Evolutionary conservation across 345 rosid species (phyloP).

Genomic region (Eutrema heterophyllum): DNA sequence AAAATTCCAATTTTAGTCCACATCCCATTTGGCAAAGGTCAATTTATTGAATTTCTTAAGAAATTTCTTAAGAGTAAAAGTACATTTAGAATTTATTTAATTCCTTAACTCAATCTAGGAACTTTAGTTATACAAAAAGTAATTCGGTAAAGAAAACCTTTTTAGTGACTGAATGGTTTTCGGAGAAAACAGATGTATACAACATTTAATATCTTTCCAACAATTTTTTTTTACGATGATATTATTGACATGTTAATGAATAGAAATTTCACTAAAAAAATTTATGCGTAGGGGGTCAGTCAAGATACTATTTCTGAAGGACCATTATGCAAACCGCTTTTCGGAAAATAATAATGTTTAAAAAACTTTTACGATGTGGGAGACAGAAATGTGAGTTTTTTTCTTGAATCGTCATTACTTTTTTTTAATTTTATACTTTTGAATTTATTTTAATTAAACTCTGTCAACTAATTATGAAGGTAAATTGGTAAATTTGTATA

Average conservation of each 20-base stretch:
- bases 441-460: neutral
- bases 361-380: neutral
- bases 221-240: neutral
- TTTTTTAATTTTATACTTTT: too few species aligned
- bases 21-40: neutral
- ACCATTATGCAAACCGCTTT: neutral
- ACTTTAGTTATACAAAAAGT: neutral
- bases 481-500: neutral
- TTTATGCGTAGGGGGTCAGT: neutral
- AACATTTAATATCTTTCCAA: neutral
- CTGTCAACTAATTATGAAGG: neutral
- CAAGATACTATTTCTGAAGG: neutral
- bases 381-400: neutral
- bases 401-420: neutral
- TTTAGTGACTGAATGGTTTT: neutral
- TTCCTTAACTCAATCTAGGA: neutral
- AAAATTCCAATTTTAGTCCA: slow-evolving; percentile 3
- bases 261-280: neutral
- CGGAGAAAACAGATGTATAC: neutral
- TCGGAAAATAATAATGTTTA: neutral
- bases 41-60: too few species aligned
- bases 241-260: neutral
- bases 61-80: too few species aligned
- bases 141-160: neutral
- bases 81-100: neutral